Evolutionary conservation across 805 yeast genomes (phyloP).

Genomic region (Candida incommunis): DNA sequence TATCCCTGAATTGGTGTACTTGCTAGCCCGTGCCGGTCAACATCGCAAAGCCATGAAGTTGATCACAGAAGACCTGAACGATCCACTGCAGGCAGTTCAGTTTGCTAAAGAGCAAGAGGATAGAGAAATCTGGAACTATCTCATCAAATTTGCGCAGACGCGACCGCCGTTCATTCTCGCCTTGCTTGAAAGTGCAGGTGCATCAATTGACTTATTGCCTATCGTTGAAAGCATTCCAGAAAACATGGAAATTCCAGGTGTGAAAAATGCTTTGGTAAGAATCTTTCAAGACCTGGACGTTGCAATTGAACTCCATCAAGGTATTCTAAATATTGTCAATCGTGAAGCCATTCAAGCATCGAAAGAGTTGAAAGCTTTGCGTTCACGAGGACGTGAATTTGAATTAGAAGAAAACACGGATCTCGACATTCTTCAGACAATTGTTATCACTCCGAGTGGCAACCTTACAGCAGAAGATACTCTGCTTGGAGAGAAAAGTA

Average conservation of each 20-base stretch:
- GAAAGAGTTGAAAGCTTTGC: background rate
- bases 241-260: conserved; percentile 47
- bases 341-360: background rate
- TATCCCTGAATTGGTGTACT: conserved; percentile 61
- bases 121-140: conserved; percentile 64
- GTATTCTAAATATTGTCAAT: conserved; percentile 40
- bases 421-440: background rate
- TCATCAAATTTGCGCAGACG: conserved; percentile 54
- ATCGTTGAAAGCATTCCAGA: conserved; percentile 53
- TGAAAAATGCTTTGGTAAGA: conserved; percentile 43
- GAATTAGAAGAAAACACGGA: background rate
- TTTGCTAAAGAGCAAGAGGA: conserved; percentile 62
- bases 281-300: conserved; percentile 54
- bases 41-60: conserved; percentile 59
- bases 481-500: background rate
- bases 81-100: conserved; percentile 66
- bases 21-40: conserved; percentile 74
- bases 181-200: conserved; percentile 34
- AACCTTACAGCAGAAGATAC: background rate
- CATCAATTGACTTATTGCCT: conserved; percentile 40
- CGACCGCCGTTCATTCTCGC: conserved; percentile 69
- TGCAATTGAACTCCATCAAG: conserved; percentile 31
- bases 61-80: conserved; percentile 62
- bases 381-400: background rate
- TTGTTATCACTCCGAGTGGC: background rate